Conservation (phyloP, 441 rosid genomes). For the Populus trichocarpa region DNA sequence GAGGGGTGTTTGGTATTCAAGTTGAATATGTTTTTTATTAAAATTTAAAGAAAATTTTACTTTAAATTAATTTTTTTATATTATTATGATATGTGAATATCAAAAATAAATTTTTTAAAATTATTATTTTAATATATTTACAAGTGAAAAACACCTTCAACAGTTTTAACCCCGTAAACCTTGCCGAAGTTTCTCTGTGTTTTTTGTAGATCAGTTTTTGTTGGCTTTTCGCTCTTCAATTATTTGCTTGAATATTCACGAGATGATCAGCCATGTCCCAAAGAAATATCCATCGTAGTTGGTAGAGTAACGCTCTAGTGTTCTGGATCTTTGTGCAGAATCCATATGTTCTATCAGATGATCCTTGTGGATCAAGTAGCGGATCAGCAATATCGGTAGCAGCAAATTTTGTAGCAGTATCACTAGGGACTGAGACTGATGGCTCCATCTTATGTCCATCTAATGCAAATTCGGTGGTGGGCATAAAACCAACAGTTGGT, state of each 20-base stretch:
- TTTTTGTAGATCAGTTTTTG: not conserved
- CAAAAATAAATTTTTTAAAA: too few species aligned
- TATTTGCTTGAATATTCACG: not conserved
- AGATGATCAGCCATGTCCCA: not conserved
- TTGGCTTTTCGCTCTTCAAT: not conserved
- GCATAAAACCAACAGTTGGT: constrained; percentile 73
- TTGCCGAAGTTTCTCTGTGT: too few species aligned
- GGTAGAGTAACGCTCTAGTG: not conserved
- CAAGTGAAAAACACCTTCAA: constrained; percentile 18
- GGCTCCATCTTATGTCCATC: too few species aligned
- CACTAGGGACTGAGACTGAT: too few species aligned
- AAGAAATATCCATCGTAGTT: not conserved
- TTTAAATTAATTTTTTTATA: too few species aligned
- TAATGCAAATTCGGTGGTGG: constrained; percentile 29
- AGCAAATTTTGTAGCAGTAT: too few species aligned
- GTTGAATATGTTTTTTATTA: too few species aligned
- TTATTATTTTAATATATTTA: not conserved
- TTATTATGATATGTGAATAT: too few species aligned
- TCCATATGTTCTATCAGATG: constrained; percentile 55
- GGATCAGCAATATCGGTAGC: too few species aligned
- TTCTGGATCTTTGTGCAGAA: constrained; percentile 37
- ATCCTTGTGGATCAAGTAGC: constrained; percentile 59
- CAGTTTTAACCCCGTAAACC: not conserved
- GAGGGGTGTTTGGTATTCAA: not conserved
- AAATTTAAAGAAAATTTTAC: too few species aligned